Percentiles rank a stretch among this genome's conserved stretches.
Evolutionary conservation across 345 rosid genomes (phyloP).

Genomic region (Mallotus nudiflorus): DNA sequence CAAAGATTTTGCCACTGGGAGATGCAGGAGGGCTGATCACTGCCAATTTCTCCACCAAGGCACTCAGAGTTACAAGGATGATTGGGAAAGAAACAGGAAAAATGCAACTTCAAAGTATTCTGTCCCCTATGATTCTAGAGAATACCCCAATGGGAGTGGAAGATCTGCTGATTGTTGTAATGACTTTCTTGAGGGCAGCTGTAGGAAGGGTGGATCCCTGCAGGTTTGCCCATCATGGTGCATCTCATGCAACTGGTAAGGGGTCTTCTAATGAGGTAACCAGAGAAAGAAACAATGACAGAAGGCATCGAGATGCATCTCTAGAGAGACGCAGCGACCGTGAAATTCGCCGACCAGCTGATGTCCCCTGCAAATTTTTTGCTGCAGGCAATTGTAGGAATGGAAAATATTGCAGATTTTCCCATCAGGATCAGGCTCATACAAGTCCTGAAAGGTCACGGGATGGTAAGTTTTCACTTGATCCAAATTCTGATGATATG

Average conservation of each 20-base stretch:
- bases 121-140: slow-evolving; percentile 18
- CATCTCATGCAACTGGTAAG: slow-evolving; percentile 33
- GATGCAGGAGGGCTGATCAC: slow-evolving; percentile 70
- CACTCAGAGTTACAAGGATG: slow-evolving; percentile 43
- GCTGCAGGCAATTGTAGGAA: slow-evolving; percentile 85
- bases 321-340: slow-evolving; percentile 45
- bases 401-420: slow-evolving; percentile 76
- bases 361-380: slow-evolving; percentile 73
- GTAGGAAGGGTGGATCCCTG: slow-evolving; percentile 46
- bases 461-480: slow-evolving; percentile 39
- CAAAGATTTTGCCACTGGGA: slow-evolving; percentile 63
- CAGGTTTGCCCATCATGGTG: slow-evolving; percentile 38
- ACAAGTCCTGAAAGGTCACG: slow-evolving; percentile 54
- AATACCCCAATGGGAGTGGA: slow-evolving; percentile 20
- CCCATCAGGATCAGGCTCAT: slow-evolving; percentile 52
- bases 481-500: slow-evolving; percentile 35
- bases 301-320: slow-evolving; percentile 44
- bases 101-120: slow-evolving; percentile 47
- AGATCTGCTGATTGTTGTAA: slow-evolving; percentile 21
- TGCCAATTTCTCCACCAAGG: slow-evolving; percentile 58
- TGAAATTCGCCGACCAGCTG: slow-evolving; percentile 43
- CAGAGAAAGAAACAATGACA: slow-evolving; percentile 46
- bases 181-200: slow-evolving; percentile 45
- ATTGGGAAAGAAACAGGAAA: slow-evolving; percentile 55
- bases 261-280: slow-evolving; percentile 34